Evolutionary conservation across 106 monocot species (phyloP), one percentile per base, ranked within the genome.

Genomic region (Xerophyta viscosa): DNA sequence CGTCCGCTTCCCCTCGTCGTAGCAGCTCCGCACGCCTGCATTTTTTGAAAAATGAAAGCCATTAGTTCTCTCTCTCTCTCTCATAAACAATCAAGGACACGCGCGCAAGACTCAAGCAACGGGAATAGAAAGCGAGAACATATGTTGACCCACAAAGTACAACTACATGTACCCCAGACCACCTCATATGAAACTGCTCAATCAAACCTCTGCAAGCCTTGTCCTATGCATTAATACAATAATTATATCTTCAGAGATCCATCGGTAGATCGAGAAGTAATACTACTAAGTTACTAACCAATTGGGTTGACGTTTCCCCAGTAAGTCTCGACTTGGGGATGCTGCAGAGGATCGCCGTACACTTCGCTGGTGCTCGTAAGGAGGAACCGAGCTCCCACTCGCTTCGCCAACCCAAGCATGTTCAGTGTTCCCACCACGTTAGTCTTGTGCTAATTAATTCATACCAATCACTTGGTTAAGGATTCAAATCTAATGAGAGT

Each of bases 231-330:
- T n/a, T n/a, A n/a, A n/a, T n/a, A n/a, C n/a, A n/a, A n/a, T n/a
- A n/a, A n/a, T n/a, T n/a, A n/a, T n/a, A n/a, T n/a, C n/a, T n/a
- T n/a, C n/a, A n/a, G n/a, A n/a, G n/a, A n/a, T n/a, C n/a, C n/a
- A n/a, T n/a, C 20, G 19, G 37, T 58, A 48, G 29, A 50, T n/a
- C 25, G n/a, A 52, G 20, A 50, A 31, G 44, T 30, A 56, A 22
- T n/a, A n/a, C 26, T 62, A 15, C 1, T 3, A 39, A 12, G 39
- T 12, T 39, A 39, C 39, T 39, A 15, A 91, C 91, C 92, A 4
- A 87, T 92, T 29, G 92, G 92, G 37, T 92, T 92, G 57, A 92
- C 92, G 57, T 92, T 86, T 56, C 92, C 92, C 92, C 92, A 92
- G 67, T 92, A 92, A 23, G 87, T 92, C 66, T 92, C 87, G 20